Percentiles rank a stretch among this genome's conserved stretches.
Conservation (phyloP, 1,284 basidiomycete genomes). For the Pyrrhoderma lamaoense region DNA sequence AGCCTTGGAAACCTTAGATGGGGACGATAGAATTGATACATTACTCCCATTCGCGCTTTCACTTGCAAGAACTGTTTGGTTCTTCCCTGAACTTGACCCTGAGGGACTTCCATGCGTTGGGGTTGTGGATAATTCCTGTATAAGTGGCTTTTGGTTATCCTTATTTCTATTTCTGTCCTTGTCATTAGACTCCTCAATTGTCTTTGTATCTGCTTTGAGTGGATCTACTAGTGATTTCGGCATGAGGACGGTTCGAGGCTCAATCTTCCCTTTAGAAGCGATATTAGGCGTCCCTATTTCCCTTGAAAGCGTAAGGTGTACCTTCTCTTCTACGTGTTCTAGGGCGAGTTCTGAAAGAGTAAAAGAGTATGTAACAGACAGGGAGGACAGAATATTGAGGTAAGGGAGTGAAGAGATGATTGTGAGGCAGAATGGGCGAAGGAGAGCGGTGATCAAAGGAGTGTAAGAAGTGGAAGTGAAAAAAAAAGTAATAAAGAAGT, state of each 20-base stretch:
- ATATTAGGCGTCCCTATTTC: constrained; percentile 65
- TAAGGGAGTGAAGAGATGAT: too few species aligned
- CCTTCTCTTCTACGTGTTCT: constrained; percentile 58
- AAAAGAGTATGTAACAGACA: too few species aligned
- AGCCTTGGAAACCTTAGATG: too few species aligned
- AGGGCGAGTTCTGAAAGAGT: constrained; percentile 50
- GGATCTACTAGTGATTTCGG: constrained; percentile 33
- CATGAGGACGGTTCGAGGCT: constrained; percentile 47
- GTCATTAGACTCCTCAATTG: background rate
- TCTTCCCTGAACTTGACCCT: too few species aligned
- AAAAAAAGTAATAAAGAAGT: too few species aligned
- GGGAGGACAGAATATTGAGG: too few species aligned
- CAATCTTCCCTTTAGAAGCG: constrained; percentile 54
- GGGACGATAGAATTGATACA: too few species aligned
- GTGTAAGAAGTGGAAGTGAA: too few species aligned
- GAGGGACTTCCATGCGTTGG: background rate
- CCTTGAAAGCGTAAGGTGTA: constrained; percentile 47
- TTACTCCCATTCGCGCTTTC: too few species aligned
- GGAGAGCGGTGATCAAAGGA: too few species aligned
- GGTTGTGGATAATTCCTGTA: constrained; percentile 10
- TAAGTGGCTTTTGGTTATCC: constrained; percentile 5
- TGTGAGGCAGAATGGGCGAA: too few species aligned
- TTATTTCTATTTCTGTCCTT: background rate
- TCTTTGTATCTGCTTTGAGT: constrained; percentile 26
- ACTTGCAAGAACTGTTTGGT: too few species aligned